Evolutionary conservation across 306 rosid genomes (phyloP).

Genomic region (Gillenia trifoliata): DNA sequence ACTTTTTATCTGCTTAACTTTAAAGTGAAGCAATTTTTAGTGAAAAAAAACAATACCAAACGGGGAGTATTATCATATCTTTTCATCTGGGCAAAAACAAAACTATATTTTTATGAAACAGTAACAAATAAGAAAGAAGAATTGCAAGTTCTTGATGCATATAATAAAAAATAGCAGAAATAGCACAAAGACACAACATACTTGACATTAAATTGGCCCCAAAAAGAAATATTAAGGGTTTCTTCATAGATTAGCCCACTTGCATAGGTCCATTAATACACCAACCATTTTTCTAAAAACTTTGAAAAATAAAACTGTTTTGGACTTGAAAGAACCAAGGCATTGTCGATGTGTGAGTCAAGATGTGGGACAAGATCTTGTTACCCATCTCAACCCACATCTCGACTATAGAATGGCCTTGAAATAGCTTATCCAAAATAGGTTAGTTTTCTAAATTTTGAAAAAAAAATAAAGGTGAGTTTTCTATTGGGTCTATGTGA

Average conservation of each 20-base stretch:
- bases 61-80: background rate
- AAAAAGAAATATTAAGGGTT: background rate
- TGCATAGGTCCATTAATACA: background rate
- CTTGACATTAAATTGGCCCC: background rate
- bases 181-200: conserved; percentile 5
- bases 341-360: background rate
- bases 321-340: background rate
- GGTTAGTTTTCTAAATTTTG: background rate
- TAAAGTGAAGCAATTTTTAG: too few relatives aligned
- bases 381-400: background rate
- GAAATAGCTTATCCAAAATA: background rate
- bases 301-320: background rate
- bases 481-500: background rate
- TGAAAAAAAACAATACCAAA: too few relatives aligned
- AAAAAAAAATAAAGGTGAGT: background rate
- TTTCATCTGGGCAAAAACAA: background rate
- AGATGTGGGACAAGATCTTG: background rate
- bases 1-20: too few relatives aligned
- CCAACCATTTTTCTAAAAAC: background rate
- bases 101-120: background rate
- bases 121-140: background rate
- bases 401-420: background rate
- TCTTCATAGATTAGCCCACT: background rate
- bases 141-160: background rate
- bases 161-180: conserved; percentile 2